Percentiles rank a stretch among this genome's conserved stretches.
Conservation (phyloP, 352 stramenopile genomes). For the Thalassiosira ordinaria region DNA sequence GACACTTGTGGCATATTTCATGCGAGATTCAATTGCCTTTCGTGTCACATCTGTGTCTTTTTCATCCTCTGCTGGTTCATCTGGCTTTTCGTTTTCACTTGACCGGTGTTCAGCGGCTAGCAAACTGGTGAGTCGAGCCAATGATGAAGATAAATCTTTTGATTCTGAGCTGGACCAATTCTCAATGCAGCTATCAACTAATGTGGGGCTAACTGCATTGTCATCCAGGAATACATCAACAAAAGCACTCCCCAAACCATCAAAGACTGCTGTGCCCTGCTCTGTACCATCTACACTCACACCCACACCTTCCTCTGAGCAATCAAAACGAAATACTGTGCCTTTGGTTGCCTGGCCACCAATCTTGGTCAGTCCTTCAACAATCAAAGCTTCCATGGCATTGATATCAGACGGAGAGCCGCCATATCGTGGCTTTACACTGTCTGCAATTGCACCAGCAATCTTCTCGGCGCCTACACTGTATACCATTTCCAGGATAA, state of each 20-base stretch:
- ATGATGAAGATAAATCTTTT: not conserved
- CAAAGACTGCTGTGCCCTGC: conserved; percentile 12
- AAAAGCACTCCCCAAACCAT: not conserved
- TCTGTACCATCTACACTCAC: conserved; percentile 19
- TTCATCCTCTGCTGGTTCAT: conserved; percentile 1
- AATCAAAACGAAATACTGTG: conserved; percentile 27
- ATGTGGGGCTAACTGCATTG: conserved; percentile 18
- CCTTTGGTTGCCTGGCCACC: conserved; percentile 20
- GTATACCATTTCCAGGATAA: conserved; percentile 13
- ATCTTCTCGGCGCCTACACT: conserved; percentile 7
- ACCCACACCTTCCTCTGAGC: conserved; percentile 7
- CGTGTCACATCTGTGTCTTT: not conserved
- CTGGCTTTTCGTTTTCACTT: not conserved
- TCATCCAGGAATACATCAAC: conserved; percentile 27
- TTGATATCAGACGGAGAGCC: conserved; percentile 13
- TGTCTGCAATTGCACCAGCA: conserved; percentile 24
- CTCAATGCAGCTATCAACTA: conserved; percentile 14
- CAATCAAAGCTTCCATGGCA: conserved; percentile 11
- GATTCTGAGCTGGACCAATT: conserved; percentile 3
- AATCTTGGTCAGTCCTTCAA: conserved; percentile 19
- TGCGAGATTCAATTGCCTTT: conserved; percentile 9
- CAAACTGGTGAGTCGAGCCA: not conserved
- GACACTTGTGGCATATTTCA: conserved; percentile 53
- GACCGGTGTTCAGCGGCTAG: not conserved
- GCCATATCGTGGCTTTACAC: conserved; percentile 13